Evolutionary conservation across 768 basidiomycete species (phyloP), one percentile per base, ranked within the genome.

Genomic region (Gymnopilus junonius): DNA sequence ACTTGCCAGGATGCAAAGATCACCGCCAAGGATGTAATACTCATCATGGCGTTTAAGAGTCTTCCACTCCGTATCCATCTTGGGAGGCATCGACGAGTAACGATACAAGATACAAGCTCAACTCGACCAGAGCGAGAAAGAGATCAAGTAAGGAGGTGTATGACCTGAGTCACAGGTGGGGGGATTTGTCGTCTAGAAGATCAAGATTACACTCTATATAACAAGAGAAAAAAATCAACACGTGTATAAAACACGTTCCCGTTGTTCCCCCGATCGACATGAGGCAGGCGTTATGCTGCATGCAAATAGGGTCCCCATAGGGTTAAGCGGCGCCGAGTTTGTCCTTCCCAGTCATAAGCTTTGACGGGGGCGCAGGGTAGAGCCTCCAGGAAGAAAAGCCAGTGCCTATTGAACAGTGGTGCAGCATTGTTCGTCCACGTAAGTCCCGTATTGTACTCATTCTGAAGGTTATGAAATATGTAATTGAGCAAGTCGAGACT

Each of bases 11-110:
- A 89, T 81, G 2, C 77, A 79, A 0, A 88, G 65, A 66, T 88
- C 87, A 0, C 83, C 89, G 0, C 82, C 82, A 0, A 75, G 71
- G 11, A 90, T 69, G 56, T 86, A 89, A 62, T 85, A 90, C 0
- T 79, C 58, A 0, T 69, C 63, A 62, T 82, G 75, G 4, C 71
- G 69, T 15, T 62, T 65, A 0, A 75, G 55, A 0, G 69, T 64
- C 20, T 58, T 51, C 55, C 73, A 63, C 14, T 51, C 48, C 15
- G 48, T 31, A 51, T 51, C 48, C 31, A 51, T 29, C 31, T 51
- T 51, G 27, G 48, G 48, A 17, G 48, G 48, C 48, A 51, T 51
- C 14, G n/a, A n/a, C 31, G 20, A 17, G 29, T 4, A 29, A 51
- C 11, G 3, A 10, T 48, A 15, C 35, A 48, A 25, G 10, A 20